phyloP scores from a whole-genome alignment of 1,139 yeast species.

The Tardiomyces blankii region DNA sequence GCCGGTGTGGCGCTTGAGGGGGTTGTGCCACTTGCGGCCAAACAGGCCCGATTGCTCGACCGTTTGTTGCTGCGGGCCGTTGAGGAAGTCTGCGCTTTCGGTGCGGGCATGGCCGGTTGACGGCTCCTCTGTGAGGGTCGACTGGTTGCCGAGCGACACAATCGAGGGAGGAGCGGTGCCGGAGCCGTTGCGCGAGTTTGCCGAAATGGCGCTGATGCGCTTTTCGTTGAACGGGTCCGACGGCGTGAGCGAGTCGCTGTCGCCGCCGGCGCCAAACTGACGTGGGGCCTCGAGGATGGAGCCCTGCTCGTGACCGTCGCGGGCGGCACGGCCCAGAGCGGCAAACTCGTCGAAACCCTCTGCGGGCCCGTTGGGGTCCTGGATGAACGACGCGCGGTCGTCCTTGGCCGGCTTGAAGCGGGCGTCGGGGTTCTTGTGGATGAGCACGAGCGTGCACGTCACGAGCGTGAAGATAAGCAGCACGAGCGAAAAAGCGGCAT shows the following conservation, averaged over 20 bases:
- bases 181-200: background rate
- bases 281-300: conserved; percentile 6
- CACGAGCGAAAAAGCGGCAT: conserved; percentile 81
- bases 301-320: conserved; percentile 34
- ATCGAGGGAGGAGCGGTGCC: background rate
- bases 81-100: background rate
- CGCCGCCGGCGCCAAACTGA: conserved; percentile 9
- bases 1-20: background rate
- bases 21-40: background rate
- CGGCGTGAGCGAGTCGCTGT: conserved; percentile 2
- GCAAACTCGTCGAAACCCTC: conserved; percentile 57
- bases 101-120: background rate
- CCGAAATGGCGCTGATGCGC: conserved; percentile 1
- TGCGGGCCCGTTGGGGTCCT: conserved; percentile 32
- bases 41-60: background rate
- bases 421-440: conserved; percentile 88
- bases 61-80: background rate
- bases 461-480: conserved; percentile 68
- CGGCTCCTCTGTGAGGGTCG: background rate
- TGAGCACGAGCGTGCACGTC: conserved; percentile 67
- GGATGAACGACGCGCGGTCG: conserved; percentile 85
- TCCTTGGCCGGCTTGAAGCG: conserved; percentile 91
- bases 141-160: background rate
- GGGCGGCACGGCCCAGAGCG: conserved; percentile 84
- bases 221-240: conserved; percentile 11